Conservation (phyloP, 139 green algal species). For the Volvox reticuliferus region DNA sequence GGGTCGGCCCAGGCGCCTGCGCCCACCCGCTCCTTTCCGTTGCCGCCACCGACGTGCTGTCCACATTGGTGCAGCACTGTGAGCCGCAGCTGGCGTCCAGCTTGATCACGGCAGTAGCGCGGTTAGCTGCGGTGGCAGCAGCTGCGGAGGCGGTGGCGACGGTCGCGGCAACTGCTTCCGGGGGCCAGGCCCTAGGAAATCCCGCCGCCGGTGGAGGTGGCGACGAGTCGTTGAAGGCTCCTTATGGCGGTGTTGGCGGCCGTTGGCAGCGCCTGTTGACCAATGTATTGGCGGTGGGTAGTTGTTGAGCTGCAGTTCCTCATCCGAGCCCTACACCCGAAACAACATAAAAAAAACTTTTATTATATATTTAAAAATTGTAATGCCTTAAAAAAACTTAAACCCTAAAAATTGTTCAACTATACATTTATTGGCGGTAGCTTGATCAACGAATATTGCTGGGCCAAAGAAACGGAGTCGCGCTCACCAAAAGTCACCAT, state of each 20-base stretch:
- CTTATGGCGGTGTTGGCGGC: not conserved
- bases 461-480: too few species aligned
- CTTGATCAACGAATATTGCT: too few species aligned
- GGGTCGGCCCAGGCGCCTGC: conserved; percentile 6
- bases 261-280: conserved; percentile 12
- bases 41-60: not conserved
- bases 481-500: too few species aligned
- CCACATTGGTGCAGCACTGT: conserved; percentile 22
- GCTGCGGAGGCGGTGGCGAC: conserved; percentile 6
- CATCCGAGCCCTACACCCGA: too few species aligned
- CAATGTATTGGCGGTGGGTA: not conserved
- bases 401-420: too few species aligned
- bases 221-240: not conserved
- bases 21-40: conserved; percentile 26
- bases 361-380: too few species aligned
- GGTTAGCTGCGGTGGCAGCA: not conserved
- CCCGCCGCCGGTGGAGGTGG: not conserved
- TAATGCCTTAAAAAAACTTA: too few species aligned
- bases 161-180: not conserved
- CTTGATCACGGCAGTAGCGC: conserved; percentile 16
- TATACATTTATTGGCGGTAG: too few species aligned
- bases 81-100: not conserved
- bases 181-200: not conserved
- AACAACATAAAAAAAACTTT: too few species aligned
- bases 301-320: not conserved